These are phyloP conservation scores for Trichophyton rubrum DNA, from an alignment of 2,329 filamentous ascomycete genomes.

Conservation along the genomic window DNA sequence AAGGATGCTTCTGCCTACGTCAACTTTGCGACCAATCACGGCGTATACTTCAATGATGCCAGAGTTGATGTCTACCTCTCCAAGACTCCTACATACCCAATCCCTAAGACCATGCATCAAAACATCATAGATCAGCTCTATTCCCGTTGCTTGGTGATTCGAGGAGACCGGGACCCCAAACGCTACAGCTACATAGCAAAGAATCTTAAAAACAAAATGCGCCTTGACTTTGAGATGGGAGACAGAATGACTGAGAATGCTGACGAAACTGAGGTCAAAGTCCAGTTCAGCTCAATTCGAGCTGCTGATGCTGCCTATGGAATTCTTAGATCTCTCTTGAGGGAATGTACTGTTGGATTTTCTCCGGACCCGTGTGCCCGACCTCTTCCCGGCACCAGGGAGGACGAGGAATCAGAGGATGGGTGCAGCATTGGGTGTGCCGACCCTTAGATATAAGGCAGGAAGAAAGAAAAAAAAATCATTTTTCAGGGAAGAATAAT, in stretches of 20 bases:
- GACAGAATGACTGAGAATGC: slow-evolving; percentile 12
- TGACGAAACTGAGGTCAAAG: slow-evolving; percentile 10
- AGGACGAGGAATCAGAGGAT: background rate
- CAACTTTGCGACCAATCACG: slow-evolving; percentile 10
- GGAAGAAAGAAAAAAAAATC: background rate
- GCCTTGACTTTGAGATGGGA: slow-evolving; percentile 11
- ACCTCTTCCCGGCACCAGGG: slow-evolving; percentile 6
- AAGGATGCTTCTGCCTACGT: slow-evolving; percentile 18
- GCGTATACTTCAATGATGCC: slow-evolving; percentile 15
- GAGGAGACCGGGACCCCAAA: slow-evolving; percentile 7
- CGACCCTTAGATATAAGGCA: background rate
- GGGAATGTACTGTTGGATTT: slow-evolving; percentile 11
- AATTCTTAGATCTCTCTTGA: background rate
- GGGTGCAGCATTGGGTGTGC: background rate
- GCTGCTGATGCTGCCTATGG: slow-evolving; percentile 7
- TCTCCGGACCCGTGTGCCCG: slow-evolving; percentile 12
- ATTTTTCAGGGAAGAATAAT: background rate
- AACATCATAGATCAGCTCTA: slow-evolving; percentile 16
- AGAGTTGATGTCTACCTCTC: slow-evolving; percentile 17
- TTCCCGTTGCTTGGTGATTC: slow-evolving; percentile 20
- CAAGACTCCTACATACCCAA: slow-evolving; percentile 23
- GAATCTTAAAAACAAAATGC: slow-evolving; percentile 7
- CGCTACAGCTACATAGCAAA: slow-evolving; percentile 9
- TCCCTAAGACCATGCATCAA: slow-evolving; percentile 15
- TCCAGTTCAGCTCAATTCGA: slow-evolving; percentile 14